Percentiles rank a stretch among this genome's conserved stretches.
Evolutionary conservation across 2,329 filamentous ascomycete species (phyloP).

Genomic region (Ophiosphaerella herpotricha): DNA sequence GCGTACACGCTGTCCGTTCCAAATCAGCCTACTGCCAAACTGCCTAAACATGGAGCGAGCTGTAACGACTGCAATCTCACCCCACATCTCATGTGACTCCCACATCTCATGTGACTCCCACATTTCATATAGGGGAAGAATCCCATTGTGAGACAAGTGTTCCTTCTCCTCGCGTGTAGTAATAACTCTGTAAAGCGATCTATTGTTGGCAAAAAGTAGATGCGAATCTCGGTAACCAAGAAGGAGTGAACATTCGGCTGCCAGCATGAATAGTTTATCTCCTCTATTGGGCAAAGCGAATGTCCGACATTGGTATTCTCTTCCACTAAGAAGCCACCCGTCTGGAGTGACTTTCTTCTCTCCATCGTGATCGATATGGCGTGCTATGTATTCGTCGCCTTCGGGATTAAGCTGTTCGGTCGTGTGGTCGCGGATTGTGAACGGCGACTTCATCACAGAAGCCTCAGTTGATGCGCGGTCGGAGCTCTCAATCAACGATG

Average conservation of each 20-base stretch:
- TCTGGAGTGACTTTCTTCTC: constrained; percentile 90
- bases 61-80: constrained; percentile 97
- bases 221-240: constrained; percentile 97
- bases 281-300: constrained; percentile 93
- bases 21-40: constrained; percentile 92
- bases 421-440: too few species aligned
- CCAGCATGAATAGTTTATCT: constrained; percentile 97
- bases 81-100: constrained; percentile 95
- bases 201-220: constrained; percentile 96
- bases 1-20: constrained; percentile 84
- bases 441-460: too few species aligned
- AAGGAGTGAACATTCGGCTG: constrained; percentile 93
- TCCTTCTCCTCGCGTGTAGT: constrained; percentile 95
- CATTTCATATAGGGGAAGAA: too few species aligned
- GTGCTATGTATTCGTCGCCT: constrained; percentile 91
- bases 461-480: too few species aligned
- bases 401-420: constrained; percentile 78
- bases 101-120: constrained; percentile 97
- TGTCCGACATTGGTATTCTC: constrained; percentile 90
- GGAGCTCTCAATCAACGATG: too few species aligned
- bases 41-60: constrained; percentile 98
- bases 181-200: constrained; percentile 96
- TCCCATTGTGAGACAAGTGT: constrained; percentile 91
- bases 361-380: constrained; percentile 89
- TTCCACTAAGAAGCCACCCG: constrained; percentile 78